A percentile compares a stretch with the other conserved stretches of the same genome.
phyloP scores from a whole-genome alignment of 2,329 filamentous ascomycete genomes.

The Stemphylium lycopersici region DNA sequence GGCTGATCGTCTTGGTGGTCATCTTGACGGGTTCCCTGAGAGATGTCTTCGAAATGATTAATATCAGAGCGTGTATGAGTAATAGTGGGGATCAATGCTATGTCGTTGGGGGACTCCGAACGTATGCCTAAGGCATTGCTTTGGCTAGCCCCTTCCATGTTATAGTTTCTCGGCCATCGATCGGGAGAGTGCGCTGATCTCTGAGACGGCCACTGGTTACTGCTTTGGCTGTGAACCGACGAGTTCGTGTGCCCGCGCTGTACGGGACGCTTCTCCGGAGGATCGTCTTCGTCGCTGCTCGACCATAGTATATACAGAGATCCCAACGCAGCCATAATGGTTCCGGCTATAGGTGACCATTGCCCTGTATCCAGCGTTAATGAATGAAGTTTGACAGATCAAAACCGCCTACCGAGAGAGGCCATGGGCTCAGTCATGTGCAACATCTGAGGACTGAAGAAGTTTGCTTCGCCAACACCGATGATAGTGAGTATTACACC shows the following conservation, averaged over 20 bases:
- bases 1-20: conserved; percentile 8
- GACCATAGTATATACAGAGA: conserved; percentile 62
- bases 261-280: conserved; percentile 13
- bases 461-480: conserved; percentile 67
- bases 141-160: neutral
- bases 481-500: conserved; percentile 65
- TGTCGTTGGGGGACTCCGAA: conserved; percentile 18
- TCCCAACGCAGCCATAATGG: conserved; percentile 62
- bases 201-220: conserved; percentile 11
- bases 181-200: neutral
- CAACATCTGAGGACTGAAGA: conserved; percentile 62
- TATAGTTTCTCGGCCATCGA: neutral
- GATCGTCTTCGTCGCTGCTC: conserved; percentile 35
- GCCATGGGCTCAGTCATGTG: conserved; percentile 68
- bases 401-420: conserved; percentile 55
- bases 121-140: conserved; percentile 19
- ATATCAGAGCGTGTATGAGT: conserved; percentile 16
- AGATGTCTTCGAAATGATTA: conserved; percentile 2
- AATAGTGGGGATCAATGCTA: conserved; percentile 23
- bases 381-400: neutral
- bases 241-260: conserved; percentile 6
- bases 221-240: conserved; percentile 31
- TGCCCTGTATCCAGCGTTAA: conserved; percentile 44
- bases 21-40: neutral
- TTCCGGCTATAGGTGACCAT: conserved; percentile 66